These are phyloP conservation scores for Aspergillus melleus DNA, from an alignment of 2,329 filamentous ascomycete species.

Conservation along the genomic window DNA sequence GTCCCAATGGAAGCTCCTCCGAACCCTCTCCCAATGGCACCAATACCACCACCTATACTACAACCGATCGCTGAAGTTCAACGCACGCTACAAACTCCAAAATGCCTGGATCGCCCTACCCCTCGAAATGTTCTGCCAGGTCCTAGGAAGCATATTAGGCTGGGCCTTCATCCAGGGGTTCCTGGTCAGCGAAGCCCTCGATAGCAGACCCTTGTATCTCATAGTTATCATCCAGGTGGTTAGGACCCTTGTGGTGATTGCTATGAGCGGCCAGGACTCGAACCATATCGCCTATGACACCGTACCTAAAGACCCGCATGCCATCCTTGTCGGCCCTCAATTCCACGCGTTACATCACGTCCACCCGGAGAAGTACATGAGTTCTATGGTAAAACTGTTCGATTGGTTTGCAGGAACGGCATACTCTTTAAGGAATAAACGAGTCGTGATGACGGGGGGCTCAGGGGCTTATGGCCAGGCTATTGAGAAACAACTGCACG, in stretches of 20 bases:
- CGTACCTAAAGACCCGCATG: constrained; percentile 16
- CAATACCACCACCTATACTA: constrained; percentile 24
- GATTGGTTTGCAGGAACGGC: constrained; percentile 22
- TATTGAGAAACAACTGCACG: constrained; percentile 9
- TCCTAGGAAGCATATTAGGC: constrained; percentile 11
- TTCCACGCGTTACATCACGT: constrained; percentile 21
- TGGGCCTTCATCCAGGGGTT: constrained; percentile 6
- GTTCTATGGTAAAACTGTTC: constrained; percentile 20
- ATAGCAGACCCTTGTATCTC: not conserved
- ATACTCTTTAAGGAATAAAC: constrained; percentile 16
- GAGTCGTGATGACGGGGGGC: constrained; percentile 12
- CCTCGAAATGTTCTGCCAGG: constrained; percentile 13
- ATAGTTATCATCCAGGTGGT: constrained; percentile 2
- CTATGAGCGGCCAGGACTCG: constrained; percentile 15
- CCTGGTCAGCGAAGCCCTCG: not conserved
- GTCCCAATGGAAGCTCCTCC: constrained; percentile 14
- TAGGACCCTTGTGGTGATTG: constrained; percentile 12
- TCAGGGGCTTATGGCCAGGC: constrained; percentile 16
- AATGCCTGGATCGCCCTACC: constrained; percentile 20
- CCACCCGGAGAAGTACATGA: constrained; percentile 19
- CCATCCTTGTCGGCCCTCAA: constrained; percentile 19
- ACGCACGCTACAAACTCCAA: constrained; percentile 12
- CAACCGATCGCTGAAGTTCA: constrained; percentile 17
- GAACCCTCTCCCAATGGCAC: constrained; percentile 16
- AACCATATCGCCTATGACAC: constrained; percentile 18